Evolutionary conservation across 139 green algal genomes (phyloP), one percentile per base, ranked within the genome.

Genomic region (Chlorella sp.): DNA sequence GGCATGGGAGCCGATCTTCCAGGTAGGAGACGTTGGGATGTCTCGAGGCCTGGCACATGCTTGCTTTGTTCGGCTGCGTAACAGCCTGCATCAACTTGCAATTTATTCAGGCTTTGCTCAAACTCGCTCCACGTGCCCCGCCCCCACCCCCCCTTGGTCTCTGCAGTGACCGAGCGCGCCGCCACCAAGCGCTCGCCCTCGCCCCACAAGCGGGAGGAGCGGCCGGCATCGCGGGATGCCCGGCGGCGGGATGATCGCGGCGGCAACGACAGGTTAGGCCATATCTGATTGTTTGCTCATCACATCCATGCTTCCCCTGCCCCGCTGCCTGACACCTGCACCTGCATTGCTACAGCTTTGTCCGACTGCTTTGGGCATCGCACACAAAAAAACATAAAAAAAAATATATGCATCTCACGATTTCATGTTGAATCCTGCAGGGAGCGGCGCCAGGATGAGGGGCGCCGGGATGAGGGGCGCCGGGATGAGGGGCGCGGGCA

Each of bases 1-100:
- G 94, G 92, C 22, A 81, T 91, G 39, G 91, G 87, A 26, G 60
- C 91, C 3, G 90, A 91, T 3, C 36, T 91, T 32, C 53, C 87
- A 71, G 71, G 85, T 89, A 68, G 16, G 84, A 30, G 12, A 42
- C 30, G 3, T 77, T 2, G 28, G 21, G 26, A 61, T 84, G 9
- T 84, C 0, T 11, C 9, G n/a, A 19, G 1, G 1, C 18, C 15
- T 42, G 24, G 76, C 76, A 48, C 18, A 60, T 53, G 48, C 48
- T 16, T 53, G 34, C 28, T 82, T 82, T 34, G 68, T 37, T 19
- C 69, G 14, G 30, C 30, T 78, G 69, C 69, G 39, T 3, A 78
- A 34, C 7, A 53, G 24, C 76, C 24, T 82, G 76, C 36, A 15
- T 57, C 12, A 53, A 71, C 64, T 82, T 82, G 34, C 28, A 12